phyloP scores from a whole-genome alignment of 2,329 filamentous ascomycete genomes.

The Colletotrichum salicis region DNA sequence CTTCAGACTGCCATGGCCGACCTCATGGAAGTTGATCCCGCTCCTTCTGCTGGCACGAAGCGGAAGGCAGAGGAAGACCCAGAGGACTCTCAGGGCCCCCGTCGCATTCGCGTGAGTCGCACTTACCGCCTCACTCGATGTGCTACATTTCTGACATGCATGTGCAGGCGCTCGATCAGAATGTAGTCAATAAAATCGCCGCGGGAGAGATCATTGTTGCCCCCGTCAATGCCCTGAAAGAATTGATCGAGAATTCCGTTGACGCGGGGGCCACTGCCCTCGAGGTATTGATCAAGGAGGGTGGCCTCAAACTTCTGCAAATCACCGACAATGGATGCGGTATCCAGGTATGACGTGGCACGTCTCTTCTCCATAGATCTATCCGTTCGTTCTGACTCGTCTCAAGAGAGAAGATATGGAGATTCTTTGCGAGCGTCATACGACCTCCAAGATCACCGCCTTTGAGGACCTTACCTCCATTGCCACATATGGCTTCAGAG shows the following conservation, averaged over 20 bases:
- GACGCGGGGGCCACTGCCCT: constrained; percentile 95
- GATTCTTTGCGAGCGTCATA: constrained; percentile 95
- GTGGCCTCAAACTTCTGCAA: constrained; percentile 92
- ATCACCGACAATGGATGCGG: constrained; percentile 98
- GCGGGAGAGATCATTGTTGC: constrained; percentile 98
- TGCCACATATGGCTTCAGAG: constrained; percentile 96
- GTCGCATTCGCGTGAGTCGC: constrained; percentile 60
- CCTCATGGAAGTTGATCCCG: constrained; percentile 54
- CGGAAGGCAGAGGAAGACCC: constrained; percentile 57
- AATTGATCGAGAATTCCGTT: constrained; percentile 95
- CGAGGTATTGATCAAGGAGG: constrained; percentile 93
- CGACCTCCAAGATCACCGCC: constrained; percentile 91
- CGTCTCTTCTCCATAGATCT: neutral
- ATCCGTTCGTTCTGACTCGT: constrained; percentile 37
- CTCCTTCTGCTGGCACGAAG: constrained; percentile 57
- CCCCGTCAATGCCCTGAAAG: constrained; percentile 94
- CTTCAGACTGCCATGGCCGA: constrained; percentile 44
- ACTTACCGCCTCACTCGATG: constrained; percentile 8
- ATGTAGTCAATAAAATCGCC: constrained; percentile 98
- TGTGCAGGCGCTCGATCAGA: constrained; percentile 80
- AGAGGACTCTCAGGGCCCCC: constrained; percentile 52
- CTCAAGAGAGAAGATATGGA: constrained; percentile 85
- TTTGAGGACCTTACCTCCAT: constrained; percentile 94
- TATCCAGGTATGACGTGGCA: constrained; percentile 74
- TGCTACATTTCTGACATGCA: constrained; percentile 11